Conservation (phyloP, 257 asterid species). For the Anisodus acutangulus region DNA sequence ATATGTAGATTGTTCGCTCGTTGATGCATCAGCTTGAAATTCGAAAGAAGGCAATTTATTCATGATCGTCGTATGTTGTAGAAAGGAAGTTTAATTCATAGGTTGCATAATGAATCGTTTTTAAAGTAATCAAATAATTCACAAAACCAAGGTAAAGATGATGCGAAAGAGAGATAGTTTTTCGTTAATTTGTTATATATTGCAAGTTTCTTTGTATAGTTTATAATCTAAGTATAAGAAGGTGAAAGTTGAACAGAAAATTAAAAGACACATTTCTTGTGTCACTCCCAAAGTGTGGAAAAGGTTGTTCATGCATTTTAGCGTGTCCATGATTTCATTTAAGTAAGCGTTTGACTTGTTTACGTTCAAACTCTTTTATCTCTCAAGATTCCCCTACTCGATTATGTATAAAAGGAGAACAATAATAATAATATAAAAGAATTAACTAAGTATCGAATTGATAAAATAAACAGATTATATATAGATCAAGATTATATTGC, state of each 20-base stretch:
- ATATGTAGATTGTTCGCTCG: constrained; percentile 38
- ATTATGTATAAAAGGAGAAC: not conserved
- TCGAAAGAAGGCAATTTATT: constrained; percentile 3
- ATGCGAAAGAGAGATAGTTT: constrained; percentile 22
- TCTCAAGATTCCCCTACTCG: not conserved
- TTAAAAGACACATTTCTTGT: constrained; percentile 53
- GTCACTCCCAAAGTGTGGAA: constrained; percentile 45
- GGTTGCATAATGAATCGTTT: not conserved
- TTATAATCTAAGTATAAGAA: constrained; percentile 26
- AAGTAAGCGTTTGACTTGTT: not conserved
- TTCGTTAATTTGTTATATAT: constrained; percentile 35
- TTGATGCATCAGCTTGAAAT: constrained; percentile 39
- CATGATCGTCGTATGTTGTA: constrained; percentile 6
- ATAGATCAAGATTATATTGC: not conserved
- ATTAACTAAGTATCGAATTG: not conserved
- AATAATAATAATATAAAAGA: not conserved
- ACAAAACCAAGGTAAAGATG: not conserved
- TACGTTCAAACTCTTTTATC: not conserved
- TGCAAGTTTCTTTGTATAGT: not conserved
- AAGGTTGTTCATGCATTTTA: constrained; percentile 57
- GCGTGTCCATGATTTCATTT: constrained; percentile 39
- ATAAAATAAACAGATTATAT: not conserved
- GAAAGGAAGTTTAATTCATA: not conserved
- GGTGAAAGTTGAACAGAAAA: constrained; percentile 34
- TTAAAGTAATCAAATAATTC: not conserved